Percentiles rank a stretch among this genome's conserved stretches.
Conservation (phyloP, 768 basidiomycete species). For the Jaapia argillacea region DNA sequence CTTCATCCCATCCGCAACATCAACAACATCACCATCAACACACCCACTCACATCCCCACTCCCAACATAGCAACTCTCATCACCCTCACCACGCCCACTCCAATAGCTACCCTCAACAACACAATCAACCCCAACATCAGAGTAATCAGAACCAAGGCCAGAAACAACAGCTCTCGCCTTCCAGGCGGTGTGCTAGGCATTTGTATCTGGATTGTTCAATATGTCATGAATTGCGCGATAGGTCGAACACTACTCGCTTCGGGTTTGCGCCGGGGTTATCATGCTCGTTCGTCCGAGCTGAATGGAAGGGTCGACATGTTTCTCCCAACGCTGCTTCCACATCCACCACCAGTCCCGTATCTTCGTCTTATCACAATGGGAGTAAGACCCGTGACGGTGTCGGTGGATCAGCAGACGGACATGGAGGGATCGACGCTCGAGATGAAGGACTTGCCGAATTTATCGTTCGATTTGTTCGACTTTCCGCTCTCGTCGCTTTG, state of each 20-base stretch:
- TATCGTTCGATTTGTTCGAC: constrained; percentile 57
- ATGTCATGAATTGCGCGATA: constrained; percentile 52
- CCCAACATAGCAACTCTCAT: constrained; percentile 22
- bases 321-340: background rate
- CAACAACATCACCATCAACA: constrained; percentile 27
- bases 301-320: background rate
- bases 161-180: constrained; percentile 55
- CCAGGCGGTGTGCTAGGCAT: constrained; percentile 63
- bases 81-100: constrained; percentile 20
- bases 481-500: constrained; percentile 70
- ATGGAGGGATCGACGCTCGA: background rate
- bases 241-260: constrained; percentile 12
- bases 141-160: too few relatives aligned
- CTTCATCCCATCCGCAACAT: constrained; percentile 8
- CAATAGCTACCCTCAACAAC: too few relatives aligned
- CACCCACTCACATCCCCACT: constrained; percentile 45
- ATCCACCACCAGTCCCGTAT: too few relatives aligned
- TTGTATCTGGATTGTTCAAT: constrained; percentile 67
- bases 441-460: background rate
- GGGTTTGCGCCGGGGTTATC: constrained; percentile 4
- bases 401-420: too few relatives aligned
- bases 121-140: too few relatives aligned
- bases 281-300: constrained; percentile 5
- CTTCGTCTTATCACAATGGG: too few relatives aligned
- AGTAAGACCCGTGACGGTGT: too few relatives aligned